phyloP scores from a whole-genome alignment of 2,329 filamentous ascomycete genomes.

The Hypocreales sp. region DNA sequence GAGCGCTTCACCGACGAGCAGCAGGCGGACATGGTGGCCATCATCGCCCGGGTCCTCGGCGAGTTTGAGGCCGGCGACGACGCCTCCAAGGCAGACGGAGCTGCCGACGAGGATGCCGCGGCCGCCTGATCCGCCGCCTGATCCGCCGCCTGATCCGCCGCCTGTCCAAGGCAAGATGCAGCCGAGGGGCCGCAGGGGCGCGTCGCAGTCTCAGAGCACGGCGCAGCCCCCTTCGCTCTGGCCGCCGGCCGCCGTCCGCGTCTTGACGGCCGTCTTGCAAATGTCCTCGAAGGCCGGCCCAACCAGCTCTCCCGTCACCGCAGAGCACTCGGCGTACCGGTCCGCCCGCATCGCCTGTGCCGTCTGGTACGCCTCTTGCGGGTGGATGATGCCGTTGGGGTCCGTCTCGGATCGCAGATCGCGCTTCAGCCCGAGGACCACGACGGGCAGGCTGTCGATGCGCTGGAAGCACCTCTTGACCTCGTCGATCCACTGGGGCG shows the following conservation, averaged over 20 bases:
- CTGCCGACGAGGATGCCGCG: conserved; percentile 18
- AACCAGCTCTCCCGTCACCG: conserved; percentile 42
- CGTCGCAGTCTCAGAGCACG: conserved; percentile 24
- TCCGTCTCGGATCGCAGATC: conserved; percentile 42
- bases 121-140: conserved; percentile 7
- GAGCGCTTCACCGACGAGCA: conserved; percentile 42
- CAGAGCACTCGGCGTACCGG: conserved; percentile 49
- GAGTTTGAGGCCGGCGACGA: conserved; percentile 21
- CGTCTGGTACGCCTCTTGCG: conserved; percentile 41
- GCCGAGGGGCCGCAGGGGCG: neutral
- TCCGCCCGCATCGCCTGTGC: conserved; percentile 45
- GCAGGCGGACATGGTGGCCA: conserved; percentile 40
- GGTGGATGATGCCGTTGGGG: conserved; percentile 44
- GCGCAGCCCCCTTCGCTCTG: conserved; percentile 40
- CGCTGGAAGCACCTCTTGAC: conserved; percentile 30
- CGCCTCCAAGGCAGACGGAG: conserved; percentile 14
- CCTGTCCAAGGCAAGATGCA: too few species aligned
- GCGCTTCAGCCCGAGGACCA: conserved; percentile 44
- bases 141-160: neutral
- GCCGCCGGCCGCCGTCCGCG: conserved; percentile 27
- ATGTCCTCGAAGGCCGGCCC: conserved; percentile 44
- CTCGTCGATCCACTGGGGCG: conserved; percentile 40
- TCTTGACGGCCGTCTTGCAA: conserved; percentile 37
- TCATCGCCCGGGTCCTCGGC: conserved; percentile 43
- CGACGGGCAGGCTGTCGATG: conserved; percentile 33